These are phyloP conservation scores for Hydnum rufescens DNA, from an alignment of 768 basidiomycete genomes.

Conservation along the genomic window DNA sequence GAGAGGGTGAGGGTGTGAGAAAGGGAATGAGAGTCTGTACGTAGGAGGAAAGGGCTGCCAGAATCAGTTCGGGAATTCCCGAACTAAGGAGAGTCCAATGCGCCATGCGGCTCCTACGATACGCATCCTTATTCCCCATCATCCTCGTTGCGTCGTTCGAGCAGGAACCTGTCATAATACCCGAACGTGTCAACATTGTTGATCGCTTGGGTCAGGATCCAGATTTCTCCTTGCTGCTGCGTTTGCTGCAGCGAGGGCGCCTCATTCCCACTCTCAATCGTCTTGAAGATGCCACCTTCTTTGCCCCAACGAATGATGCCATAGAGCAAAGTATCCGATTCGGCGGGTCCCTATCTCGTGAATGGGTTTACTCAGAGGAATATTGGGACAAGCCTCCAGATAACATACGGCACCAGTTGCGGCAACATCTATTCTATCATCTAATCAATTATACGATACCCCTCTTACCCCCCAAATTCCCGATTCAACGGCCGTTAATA, in stretches of 20 bases:
- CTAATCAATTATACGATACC: slow-evolving; percentile 63
- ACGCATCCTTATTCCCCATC: background rate
- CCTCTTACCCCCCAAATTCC: slow-evolving; percentile 18
- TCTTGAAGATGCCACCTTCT: slow-evolving; percentile 66
- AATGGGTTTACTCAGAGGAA: slow-evolving; percentile 20
- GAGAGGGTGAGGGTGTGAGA: no score
- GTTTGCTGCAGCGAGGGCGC: slow-evolving; percentile 61
- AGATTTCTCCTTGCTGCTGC: slow-evolving; percentile 57
- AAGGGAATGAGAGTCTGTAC: no score
- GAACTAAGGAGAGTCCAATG: no score
- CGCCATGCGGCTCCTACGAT: no score
- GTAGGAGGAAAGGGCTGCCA: no score
- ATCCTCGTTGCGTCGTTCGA: background rate
- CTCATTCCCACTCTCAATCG: slow-evolving; percentile 84
- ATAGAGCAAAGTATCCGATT: slow-evolving; percentile 30
- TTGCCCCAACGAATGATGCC: slow-evolving; percentile 92
- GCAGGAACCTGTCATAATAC: background rate
- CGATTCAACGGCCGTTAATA: slow-evolving; percentile 10
- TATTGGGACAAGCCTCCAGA: slow-evolving; percentile 29
- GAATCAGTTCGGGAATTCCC: no score
- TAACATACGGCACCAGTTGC: slow-evolving; percentile 64
- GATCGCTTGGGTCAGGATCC: slow-evolving; percentile 56
- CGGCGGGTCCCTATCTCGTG: slow-evolving; percentile 18
- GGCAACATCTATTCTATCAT: slow-evolving; percentile 90
- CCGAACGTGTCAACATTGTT: slow-evolving; percentile 25